phyloP scores from a whole-genome alignment of 1,284 basidiomycete species.

The Tremellales sp. region DNA sequence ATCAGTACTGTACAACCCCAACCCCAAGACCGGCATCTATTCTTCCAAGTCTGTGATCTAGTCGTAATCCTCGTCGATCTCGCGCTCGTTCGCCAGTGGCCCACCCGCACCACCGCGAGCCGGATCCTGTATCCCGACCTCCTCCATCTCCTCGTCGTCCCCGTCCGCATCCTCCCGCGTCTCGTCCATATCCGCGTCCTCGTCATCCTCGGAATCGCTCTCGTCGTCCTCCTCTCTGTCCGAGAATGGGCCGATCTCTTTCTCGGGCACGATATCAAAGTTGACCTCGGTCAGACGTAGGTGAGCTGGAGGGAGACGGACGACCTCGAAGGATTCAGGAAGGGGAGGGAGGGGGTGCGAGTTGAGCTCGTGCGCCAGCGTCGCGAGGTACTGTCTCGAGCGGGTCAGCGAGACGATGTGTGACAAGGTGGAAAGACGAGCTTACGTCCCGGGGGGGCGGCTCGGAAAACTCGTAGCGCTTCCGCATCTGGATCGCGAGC shows the following conservation, averaged over 20 bases:
- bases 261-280: conserved; percentile 88
- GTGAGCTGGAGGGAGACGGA: conserved; percentile 72
- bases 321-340: conserved; percentile 84
- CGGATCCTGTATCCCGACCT: conserved; percentile 29
- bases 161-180: conserved; percentile 19
- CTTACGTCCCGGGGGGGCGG: conserved; percentile 90
- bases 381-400: conserved; percentile 68
- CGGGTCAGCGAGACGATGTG: not conserved
- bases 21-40: not conserved
- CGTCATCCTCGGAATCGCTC: conserved; percentile 19
- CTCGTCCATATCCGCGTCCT: conserved; percentile 25
- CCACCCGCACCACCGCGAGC: not conserved
- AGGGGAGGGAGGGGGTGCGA: conserved; percentile 81
- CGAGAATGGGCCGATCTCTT: conserved; percentile 52
- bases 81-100: conserved; percentile 16
- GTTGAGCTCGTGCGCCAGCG: conserved; percentile 87
- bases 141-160: conserved; percentile 38
- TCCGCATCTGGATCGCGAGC: conserved; percentile 85
- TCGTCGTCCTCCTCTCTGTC: conserved; percentile 16
- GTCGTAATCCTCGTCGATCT: conserved; percentile 46
- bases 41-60: not conserved
- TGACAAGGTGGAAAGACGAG: conserved; percentile 11
- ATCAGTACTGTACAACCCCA: conserved; percentile 1
- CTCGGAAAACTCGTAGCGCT: conserved; percentile 91
- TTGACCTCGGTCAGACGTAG: conserved; percentile 87